These are phyloP conservation scores for Begonia fuchsioides DNA, from an alignment of 306 rosid species.

Conservation along the genomic window DNA sequence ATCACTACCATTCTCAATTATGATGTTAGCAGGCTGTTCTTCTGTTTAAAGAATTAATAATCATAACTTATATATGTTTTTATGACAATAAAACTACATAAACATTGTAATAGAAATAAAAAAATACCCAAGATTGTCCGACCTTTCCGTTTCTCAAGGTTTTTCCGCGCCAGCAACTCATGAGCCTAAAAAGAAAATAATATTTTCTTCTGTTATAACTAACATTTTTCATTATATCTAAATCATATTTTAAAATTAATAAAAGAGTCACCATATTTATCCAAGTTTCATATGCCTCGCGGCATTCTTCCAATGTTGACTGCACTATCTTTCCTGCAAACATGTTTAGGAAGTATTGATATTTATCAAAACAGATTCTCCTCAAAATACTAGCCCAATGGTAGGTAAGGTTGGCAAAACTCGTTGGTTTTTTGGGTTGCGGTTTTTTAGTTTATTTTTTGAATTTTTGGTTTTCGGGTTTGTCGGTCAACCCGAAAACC, in stretches of 20 bases:
- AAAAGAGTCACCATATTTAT: slow-evolving; percentile 40
- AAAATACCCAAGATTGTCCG: too few species aligned
- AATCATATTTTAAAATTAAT: neutral
- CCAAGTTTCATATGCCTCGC: slow-evolving; percentile 69
- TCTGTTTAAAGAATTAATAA: slow-evolving; percentile 24
- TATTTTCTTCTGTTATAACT: neutral
- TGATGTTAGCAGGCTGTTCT: slow-evolving; percentile 10
- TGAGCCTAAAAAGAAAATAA: slow-evolving; percentile 52
- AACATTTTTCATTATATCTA: neutral
- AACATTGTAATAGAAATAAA: too few species aligned
- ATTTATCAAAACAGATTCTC: too few species aligned
- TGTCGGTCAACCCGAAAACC: too few species aligned
- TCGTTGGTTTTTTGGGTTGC: too few species aligned
- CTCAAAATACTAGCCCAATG: too few species aligned
- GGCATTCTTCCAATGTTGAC: slow-evolving; percentile 86
- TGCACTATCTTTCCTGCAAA: slow-evolving; percentile 82
- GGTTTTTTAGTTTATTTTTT: too few species aligned
- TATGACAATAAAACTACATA: too few species aligned
- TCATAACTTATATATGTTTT: neutral
- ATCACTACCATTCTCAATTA: slow-evolving; percentile 21
- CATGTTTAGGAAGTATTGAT: slow-evolving; percentile 6
- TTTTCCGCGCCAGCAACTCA: slow-evolving; percentile 49
- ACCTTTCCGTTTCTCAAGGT: slow-evolving; percentile 30
- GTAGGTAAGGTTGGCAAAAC: too few species aligned
- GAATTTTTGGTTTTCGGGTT: too few species aligned